Percentiles rank a stretch among this genome's conserved stretches.
Conservation (phyloP, 2,329 filamentous ascomycete species). For the Periconia sp. region DNA sequence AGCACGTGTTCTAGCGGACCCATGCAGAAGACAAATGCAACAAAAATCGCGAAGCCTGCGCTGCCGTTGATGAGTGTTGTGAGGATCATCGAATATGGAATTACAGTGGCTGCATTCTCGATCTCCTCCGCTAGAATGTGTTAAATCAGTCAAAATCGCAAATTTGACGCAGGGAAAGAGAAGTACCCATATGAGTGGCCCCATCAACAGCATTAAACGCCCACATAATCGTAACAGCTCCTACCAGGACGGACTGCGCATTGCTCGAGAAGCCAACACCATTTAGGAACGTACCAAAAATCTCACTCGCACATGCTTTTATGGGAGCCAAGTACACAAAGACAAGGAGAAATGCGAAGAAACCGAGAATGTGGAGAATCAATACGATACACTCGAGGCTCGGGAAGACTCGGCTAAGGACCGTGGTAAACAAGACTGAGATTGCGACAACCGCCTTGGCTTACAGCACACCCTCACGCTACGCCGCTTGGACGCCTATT, state of each 20-base stretch:
- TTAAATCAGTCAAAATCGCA: background rate
- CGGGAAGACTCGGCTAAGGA: constrained; percentile 45
- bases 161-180: background rate
- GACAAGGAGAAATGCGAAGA: constrained; percentile 46
- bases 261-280: constrained; percentile 41
- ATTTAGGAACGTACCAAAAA: constrained; percentile 47
- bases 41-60: constrained; percentile 26
- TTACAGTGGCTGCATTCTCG: constrained; percentile 15
- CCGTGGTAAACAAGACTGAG: constrained; percentile 46
- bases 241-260: constrained; percentile 43
- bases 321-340: constrained; percentile 14
- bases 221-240: constrained; percentile 26
- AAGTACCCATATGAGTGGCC: constrained; percentile 37
- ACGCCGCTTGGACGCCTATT: background rate
- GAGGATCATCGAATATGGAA: constrained; percentile 36
- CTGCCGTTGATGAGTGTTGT: constrained; percentile 35
- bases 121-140: constrained; percentile 23
- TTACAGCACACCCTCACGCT: background rate
- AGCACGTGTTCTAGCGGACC: constrained; percentile 23
- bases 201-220: constrained; percentile 42
- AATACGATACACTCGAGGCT: constrained; percentile 47
- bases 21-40: constrained; percentile 38
- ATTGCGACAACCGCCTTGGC: constrained; percentile 22
- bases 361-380: constrained; percentile 48
- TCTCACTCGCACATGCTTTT: constrained; percentile 35